Evolutionary conservation across 2,329 filamentous ascomycete genomes (phyloP), one percentile per base, ranked within the genome.

Genomic region (Fusarium foetens): DNA sequence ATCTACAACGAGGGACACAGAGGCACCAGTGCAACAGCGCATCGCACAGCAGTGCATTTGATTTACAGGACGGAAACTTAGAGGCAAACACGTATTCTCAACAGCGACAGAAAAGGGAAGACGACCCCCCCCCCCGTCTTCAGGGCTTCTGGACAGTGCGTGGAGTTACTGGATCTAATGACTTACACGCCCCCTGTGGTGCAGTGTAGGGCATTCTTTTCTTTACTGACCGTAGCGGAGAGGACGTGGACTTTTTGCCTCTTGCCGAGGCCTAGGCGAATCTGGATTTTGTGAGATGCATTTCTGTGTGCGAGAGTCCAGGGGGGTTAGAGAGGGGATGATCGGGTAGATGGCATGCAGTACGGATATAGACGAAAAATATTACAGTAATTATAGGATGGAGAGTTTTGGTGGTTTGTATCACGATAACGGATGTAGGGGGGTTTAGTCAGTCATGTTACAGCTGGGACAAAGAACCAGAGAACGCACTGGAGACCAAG

Each of bases 61-160:
- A 16, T 51, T 35, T 35, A 25, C 29, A 45, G n/a, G 51, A 19
- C 9, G 39, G 31, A 42, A 23, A 42, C 23, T 13, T n/a, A 23
- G 63, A 62, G 59, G 46, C 46, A 70, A 73, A 73, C 71, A 76
- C 73, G 74, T 76, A 72, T 68, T 57, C 48, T 52, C 35, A 36
- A 41, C 16, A 41, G 33, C 41, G 31, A n/a, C 21, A 27, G 46
- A 36, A 52, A 65, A 41, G 55, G 52, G 42, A 67, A 49, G 49
- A 55, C 54, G 55, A 45, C 25, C 25, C 25, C 25, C 25, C 5
- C 25, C 48, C 16, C 23, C 16, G 17, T 35, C 41, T 66, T 39
- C 21, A 60, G 52, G 41, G 42, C 52, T 59, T 68, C 25, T 25
- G 29, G 41, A 69, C 66, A 70, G 68, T 71, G 67, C 46, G 67